Evolutionary conservation across 1,139 yeast species (phyloP).

Genomic region (Suhomyces wounanorum): DNA sequence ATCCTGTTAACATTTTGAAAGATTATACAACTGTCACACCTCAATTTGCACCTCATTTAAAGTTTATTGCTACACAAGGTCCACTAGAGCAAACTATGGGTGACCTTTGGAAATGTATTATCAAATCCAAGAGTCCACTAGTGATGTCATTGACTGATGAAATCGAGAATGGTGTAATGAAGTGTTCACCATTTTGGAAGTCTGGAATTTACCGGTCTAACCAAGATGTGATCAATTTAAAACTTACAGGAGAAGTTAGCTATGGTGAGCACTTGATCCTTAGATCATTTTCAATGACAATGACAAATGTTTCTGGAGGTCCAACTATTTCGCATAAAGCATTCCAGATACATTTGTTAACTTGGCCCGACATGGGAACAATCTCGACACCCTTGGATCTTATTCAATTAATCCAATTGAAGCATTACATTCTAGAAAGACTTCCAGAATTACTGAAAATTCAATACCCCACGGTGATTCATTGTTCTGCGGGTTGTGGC

Average conservation of each 20-base stretch:
- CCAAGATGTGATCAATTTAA: slow-evolving; percentile 33
- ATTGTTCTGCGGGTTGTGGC: slow-evolving; percentile 93
- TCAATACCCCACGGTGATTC: slow-evolving; percentile 58
- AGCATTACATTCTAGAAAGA: slow-evolving; percentile 30
- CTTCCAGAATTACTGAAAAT: slow-evolving; percentile 7
- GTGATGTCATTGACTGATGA: slow-evolving; percentile 55
- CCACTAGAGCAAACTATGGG: slow-evolving; percentile 75
- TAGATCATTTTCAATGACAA: slow-evolving; percentile 38
- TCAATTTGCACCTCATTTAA: slow-evolving; percentile 19
- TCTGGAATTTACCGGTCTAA: slow-evolving; percentile 48
- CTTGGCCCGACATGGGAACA: slow-evolving; percentile 59
- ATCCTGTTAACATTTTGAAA: slow-evolving; percentile 22
- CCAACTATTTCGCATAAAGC: slow-evolving; percentile 27
- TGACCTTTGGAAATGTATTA: slow-evolving; percentile 79
- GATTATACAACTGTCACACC: slow-evolving; percentile 14
- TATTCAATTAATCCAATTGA: slow-evolving; percentile 43
- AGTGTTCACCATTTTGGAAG: slow-evolving; percentile 59
- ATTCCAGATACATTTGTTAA: slow-evolving; percentile 49
- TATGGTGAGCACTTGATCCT: slow-evolving; percentile 26
- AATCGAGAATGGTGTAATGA: slow-evolving; percentile 52
- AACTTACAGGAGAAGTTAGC: slow-evolving; percentile 20
- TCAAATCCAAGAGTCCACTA: slow-evolving; percentile 42
- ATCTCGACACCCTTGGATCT: slow-evolving; percentile 41
- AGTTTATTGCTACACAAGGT: slow-evolving; percentile 84
- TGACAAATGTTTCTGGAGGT: slow-evolving; percentile 21